A percentile compares a stretch with the other conserved stretches of the same genome.
Evolutionary conservation across 352 stramenopile species (phyloP).

Genomic region (Globisporangium yorkense): DNA sequence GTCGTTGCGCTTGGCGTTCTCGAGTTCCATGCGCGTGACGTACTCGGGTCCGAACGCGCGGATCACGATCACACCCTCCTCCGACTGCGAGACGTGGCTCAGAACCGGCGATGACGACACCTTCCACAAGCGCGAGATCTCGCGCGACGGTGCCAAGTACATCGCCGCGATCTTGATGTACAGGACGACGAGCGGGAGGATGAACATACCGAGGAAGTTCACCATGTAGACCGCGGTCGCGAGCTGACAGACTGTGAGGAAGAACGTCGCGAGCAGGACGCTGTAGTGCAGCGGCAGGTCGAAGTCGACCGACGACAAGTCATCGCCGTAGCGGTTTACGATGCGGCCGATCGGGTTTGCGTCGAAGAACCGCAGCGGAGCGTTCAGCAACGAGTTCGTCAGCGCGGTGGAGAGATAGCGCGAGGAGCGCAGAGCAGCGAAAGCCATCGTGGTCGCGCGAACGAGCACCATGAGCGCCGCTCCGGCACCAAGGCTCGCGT

Average conservation of each 20-base stretch:
- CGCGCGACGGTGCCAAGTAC: slow-evolving; percentile 26
- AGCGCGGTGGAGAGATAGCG: slow-evolving; percentile 69
- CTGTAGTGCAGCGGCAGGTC: slow-evolving; percentile 20
- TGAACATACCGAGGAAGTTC: slow-evolving; percentile 50
- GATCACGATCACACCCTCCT: slow-evolving; percentile 31
- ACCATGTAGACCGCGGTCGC: slow-evolving; percentile 55
- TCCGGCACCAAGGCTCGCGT: slow-evolving; percentile 11
- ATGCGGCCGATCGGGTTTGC: slow-evolving; percentile 81
- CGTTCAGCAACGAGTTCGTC: slow-evolving; percentile 63
- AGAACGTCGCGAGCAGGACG: slow-evolving; percentile 33
- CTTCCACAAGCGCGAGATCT: slow-evolving; percentile 29
- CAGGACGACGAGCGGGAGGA: slow-evolving; percentile 53
- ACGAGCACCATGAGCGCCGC: slow-evolving; percentile 23
- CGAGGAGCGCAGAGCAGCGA: slow-evolving; percentile 12
- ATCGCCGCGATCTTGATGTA: slow-evolving; percentile 26
- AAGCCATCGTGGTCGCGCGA: slow-evolving; percentile 17
- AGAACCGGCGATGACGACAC: slow-evolving; percentile 25
- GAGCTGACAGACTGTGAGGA: slow-evolving; percentile 55
- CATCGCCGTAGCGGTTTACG: slow-evolving; percentile 79
- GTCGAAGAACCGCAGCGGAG: slow-evolving; percentile 87
- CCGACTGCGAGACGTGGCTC: slow-evolving; percentile 27
- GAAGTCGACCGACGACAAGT: slow-evolving; percentile 83
- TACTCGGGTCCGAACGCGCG: slow-evolving; percentile 23
- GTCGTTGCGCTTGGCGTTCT: slow-evolving; percentile 22
- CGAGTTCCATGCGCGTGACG: slow-evolving; percentile 12